Evolutionary conservation across 257 asterid species (phyloP), one percentile per base, ranked within the genome.

Genomic region (Nicotiana tabacum): DNA sequence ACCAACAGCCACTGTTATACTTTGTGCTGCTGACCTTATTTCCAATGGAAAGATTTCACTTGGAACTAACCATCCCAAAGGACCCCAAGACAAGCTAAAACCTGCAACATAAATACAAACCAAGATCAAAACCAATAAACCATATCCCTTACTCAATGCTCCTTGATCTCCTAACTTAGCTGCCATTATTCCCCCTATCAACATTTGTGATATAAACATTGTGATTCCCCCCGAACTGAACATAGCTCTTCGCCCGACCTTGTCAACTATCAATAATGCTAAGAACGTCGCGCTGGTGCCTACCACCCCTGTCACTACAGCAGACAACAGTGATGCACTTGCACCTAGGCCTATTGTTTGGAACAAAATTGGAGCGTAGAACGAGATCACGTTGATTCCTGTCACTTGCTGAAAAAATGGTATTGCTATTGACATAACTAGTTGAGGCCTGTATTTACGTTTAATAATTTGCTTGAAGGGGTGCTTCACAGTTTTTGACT

Each of bases 311-410:
- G 82, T 78, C 53, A 89, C 33, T 10, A 84, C 85, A 3, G 84
- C 65, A 3, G 89, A 90, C 82, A 84, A 4, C 0, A 90, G 82
- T 0, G 95, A 85, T 1, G 94, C 92, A 27, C 90, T 86, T n/a
- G 88, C 90, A 0, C 89, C 92, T 15, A 88, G 85, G 3, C 96
- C 96, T 21, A 91, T 83, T 0, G 90, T 92, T 16, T 87, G 83
- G 37, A 92, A 93, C 12, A 93, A 88, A 6, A 92, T 64, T 2
- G 95, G 94, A 4, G 97, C 92, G 58, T 93, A 93, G 86, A 93
- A 93, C 0, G 87, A 84, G 27, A 92, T 87, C 55, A 90, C 92
- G 24, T 90, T 90, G 86, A 93, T 93, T 57, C 97, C 97, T 0
- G 95, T 92, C 0, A 89, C 74, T 24, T 89, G 92, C 53, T 90